Base-by-base conservation (phyloP, 2,329 filamentous ascomycete genomes). In the Talaromyces funiculosus region DNA sequence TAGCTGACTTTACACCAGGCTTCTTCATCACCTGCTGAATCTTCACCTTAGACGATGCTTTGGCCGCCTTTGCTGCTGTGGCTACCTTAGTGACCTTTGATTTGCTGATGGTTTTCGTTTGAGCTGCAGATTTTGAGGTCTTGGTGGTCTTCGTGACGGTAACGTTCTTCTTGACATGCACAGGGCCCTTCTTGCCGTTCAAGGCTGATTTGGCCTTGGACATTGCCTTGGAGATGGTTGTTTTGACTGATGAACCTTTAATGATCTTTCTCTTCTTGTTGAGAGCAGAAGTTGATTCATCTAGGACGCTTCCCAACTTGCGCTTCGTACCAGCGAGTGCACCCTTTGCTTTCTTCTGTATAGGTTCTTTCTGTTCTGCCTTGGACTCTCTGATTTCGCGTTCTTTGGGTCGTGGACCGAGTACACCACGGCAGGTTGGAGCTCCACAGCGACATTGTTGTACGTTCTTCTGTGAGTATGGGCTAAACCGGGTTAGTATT, bases 361-460 rank as follows among this genome's bases (percentile, higher is more conserved):
- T 42, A 5, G 40, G 45, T 5, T 51, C 57, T 54, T 72, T 71
- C 54, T 66, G 65, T 45, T 70, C 65, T 49, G 60, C 59, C 64
- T 73, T 67, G 58, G 69, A 57, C 53, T 65, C 64, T 62, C 72
- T 73, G 33, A 68, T 64, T 45, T 71, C 72, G 61, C 72, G 71
- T 14, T 73, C 71, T 67, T 81, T 82, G 4, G 80, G 78, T 57
- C 78, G 81, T 9, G 82, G 82, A 12, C 84, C 84, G 37, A 89
- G 75, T 40, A 86, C 80, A 53, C 86, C 86, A 64, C 86, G 82
- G 67, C 86, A 89, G 37, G 80, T 81, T 8, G 77, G 70, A 8
- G 84, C 79, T 31, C 86, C 85, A 68, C 86, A 89, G 60, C 82
- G 82, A 68, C 86, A 89, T 64, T 81, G 72, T 69, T 88, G 85